These are phyloP conservation scores for Naumovozyma castellii DNA, from an alignment of 805 yeast genomes.

Conservation along the genomic window DNA sequence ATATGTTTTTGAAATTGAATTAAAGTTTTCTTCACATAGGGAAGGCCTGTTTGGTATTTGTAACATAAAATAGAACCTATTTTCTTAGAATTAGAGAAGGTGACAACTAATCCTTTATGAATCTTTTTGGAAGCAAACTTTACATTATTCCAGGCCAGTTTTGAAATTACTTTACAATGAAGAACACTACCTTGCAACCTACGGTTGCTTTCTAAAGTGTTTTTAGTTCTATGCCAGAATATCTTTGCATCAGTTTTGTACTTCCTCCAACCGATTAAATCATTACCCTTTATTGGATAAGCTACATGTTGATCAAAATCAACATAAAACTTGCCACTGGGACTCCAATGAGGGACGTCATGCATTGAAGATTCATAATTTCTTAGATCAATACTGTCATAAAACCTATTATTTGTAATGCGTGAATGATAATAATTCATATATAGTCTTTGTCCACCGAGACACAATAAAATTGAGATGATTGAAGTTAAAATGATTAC, in stretches of 20 bases:
- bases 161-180: not conserved
- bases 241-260: slow-evolving; percentile 8
- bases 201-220: not conserved
- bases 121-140: too few relatives aligned
- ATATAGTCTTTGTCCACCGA: not conserved
- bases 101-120: too few relatives aligned
- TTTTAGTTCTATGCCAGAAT: slow-evolving; percentile 9
- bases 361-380: slow-evolving; percentile 7
- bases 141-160: too few relatives aligned
- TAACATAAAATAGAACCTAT: too few relatives aligned
- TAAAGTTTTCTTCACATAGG: too few relatives aligned
- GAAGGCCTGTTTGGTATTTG: too few relatives aligned
- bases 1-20: too few relatives aligned
- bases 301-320: slow-evolving; percentile 20
- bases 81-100: too few relatives aligned
- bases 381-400: slow-evolving; percentile 1
- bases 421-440: not conserved
- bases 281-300: slow-evolving; percentile 10
- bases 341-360: slow-evolving; percentile 7
- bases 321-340: slow-evolving; percentile 16
- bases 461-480: not conserved
- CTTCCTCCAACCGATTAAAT: slow-evolving; percentile 7
- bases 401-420: not conserved
- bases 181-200: not conserved
- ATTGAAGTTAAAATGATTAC: not conserved